Base-by-base conservation (phyloP, 768 basidiomycete species). In the Auricularia sp. region DNA sequence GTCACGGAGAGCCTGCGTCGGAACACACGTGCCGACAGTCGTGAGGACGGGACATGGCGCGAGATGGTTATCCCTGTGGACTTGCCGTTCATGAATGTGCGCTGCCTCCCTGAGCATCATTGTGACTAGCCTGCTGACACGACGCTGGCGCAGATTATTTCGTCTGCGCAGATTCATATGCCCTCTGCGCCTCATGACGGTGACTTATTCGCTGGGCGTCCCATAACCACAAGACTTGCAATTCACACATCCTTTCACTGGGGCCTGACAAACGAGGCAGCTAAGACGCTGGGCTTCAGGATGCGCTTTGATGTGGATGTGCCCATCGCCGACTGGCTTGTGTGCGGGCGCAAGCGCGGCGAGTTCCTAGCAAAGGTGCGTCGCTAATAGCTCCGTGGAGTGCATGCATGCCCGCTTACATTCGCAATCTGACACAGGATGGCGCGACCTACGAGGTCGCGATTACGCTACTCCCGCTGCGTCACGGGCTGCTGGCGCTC, bases 341-440 rank as follows among this genome's bases (percentile, higher is more conserved):
- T 98, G 8, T 90, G 91, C 66, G 95, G 95, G 8, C 81, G 82
- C 51, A 96, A 94, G 75, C 84, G 88, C 62, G 94, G 93, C 0
- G 88, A 90, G 68, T 95, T 91, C 69, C 63, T 80, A 18, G 90
- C 88, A 2, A 80, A 77, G 75, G 95, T 91, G 70, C 62, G 85
- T 71, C 63, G n/a, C 59, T 63, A 16, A 61, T 36, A 60, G n/a
- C 36, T 59, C 54, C 21, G 23, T 29, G 18, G 44, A 21, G 21
- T 44, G 51, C 12, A 33, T 65, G 59, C 62, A 62, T 33, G 14
- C 36, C 66, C 64, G 66, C 60, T 36, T 47, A 18, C 36, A 14
- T 14, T 42, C 39, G 39, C 39, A 7, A 42, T 42, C 39, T 42
- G 39, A 42, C 39, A 5, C 65, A 93, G 91, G 84, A 91, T 64